Evolutionary conservation across 306 rosid genomes (phyloP).

Genomic region (Pterocarpus macrocarpus): DNA sequence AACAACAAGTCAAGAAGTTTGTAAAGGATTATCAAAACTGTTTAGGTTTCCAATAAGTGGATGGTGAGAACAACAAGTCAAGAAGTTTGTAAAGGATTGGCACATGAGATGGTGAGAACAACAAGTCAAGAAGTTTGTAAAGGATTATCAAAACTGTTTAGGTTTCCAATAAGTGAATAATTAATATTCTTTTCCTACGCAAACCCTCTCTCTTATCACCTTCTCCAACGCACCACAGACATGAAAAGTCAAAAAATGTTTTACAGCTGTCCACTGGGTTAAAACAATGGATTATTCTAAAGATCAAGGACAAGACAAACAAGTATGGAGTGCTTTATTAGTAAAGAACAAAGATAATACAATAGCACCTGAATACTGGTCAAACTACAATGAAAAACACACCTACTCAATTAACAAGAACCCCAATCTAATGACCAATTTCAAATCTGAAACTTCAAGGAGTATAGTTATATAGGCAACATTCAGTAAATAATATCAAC

Average conservation of each 20-base stretch:
- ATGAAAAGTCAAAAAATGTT: neutral
- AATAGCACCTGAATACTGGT: slow-evolving; percentile 14
- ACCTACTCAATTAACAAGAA: slow-evolving; percentile 29
- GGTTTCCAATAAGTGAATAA: slow-evolving; percentile 12
- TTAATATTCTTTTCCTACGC: neutral
- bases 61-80: no score
- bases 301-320: neutral
- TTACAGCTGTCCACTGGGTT: neutral
- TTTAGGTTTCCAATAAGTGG: slow-evolving; percentile 17
- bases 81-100: no score
- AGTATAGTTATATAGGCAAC: slow-evolving; percentile 10
- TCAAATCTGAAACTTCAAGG: slow-evolving; percentile 19
- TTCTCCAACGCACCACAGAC: slow-evolving; percentile 32
- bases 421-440: slow-evolving; percentile 21
- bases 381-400: slow-evolving; percentile 23
- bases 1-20: slow-evolving; percentile 22
- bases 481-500: slow-evolving; percentile 27
- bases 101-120: no score
- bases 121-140: slow-evolving; percentile 27
- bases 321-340: slow-evolving; percentile 2
- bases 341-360: slow-evolving; percentile 22
- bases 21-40: slow-evolving; percentile 22
- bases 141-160: slow-evolving; percentile 20
- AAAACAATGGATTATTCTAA: neutral
- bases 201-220: slow-evolving; percentile 26